Evolutionary conservation across 2,329 filamentous ascomycete genomes (phyloP).

Genomic region (Claviceps sp.): DNA sequence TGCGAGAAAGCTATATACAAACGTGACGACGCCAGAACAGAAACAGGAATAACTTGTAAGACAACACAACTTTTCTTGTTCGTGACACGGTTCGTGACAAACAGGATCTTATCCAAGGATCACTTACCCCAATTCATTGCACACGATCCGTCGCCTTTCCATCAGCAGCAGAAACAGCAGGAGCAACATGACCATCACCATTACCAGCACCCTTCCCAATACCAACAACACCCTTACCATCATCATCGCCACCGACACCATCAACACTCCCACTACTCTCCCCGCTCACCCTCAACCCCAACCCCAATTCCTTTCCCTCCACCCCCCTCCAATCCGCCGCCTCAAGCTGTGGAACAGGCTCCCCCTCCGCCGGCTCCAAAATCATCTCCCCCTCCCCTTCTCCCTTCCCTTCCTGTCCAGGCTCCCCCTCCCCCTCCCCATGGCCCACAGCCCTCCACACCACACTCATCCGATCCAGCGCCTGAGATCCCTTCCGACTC

Average conservation of each 20-base stretch:
- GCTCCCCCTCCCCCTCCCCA: too few relatives aligned
- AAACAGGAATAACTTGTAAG: too few relatives aligned
- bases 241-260: constrained; percentile 3
- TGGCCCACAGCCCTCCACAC: constrained; percentile 53
- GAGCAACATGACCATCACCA: too few relatives aligned
- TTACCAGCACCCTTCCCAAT: too few relatives aligned
- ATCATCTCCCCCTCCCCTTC: constrained; percentile 21
- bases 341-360: constrained; percentile 54
- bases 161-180: too few relatives aligned
- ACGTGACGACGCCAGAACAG: too few relatives aligned
- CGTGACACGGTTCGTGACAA: too few relatives aligned
- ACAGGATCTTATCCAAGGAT: too few relatives aligned
- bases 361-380: constrained; percentile 50
- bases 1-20: too few relatives aligned
- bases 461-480: constrained; percentile 70
- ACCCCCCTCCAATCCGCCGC: constrained; percentile 62
- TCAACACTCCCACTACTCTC: constrained; percentile 50
- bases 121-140: too few relatives aligned
- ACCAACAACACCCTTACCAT: background rate
- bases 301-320: constrained; percentile 39
- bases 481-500: constrained; percentile 64
- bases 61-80: too few relatives aligned
- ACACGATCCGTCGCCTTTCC: too few relatives aligned
- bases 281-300: constrained; percentile 58
- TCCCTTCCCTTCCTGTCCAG: constrained; percentile 6